Base-by-base conservation (phyloP, 2,329 filamentous ascomycete species). In the Epichloe sylvatica region DNA sequence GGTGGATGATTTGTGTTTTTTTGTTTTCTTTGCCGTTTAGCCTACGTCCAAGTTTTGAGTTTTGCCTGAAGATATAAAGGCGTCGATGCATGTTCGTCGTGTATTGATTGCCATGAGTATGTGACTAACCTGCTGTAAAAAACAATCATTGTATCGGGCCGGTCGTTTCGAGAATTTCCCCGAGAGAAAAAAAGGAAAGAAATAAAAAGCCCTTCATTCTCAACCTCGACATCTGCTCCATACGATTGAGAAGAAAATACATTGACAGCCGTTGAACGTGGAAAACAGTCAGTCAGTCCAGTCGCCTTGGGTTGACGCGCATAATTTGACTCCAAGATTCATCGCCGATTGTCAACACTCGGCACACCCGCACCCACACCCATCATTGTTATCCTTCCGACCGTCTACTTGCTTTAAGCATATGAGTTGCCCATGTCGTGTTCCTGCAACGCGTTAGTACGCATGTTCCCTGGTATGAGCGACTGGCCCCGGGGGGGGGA, bases 401-500 rank as follows among this genome's bases (percentile, higher is more conserved):
- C 21, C 41, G 39, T 37, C 2, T 15, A 6, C 15, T 37, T n/a
- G 5, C 13, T n/a, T n/a, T n/a, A 74, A 51, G 69, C 65, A 62
- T 74, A 77, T 33, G 74, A 78, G 54, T 84, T 84, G 44, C 80
- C 80, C 65, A 83, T 70, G 58, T 81, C 77, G 59, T 84, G 80
- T 64, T 84, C 80, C 80, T 83, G 25, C 13, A 21, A 25, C 6
- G 13, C 34, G 5, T 45, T 23, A 45, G 21, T 37, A 25, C 11
- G 3, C 30, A 30, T 11, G 2, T n/a, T 17, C 5, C 11, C 17
- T 21, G n/a, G 23, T 5, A 15, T n/a, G 34, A 23, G n/a, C 0
- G 11, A n/a, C 4, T 15, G 19, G 11, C n/a, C n/a, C 17, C 1
- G n/a, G 35, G 17, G 2, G 4, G 3, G 11, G 8, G 42, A 35